Evolutionary conservation across 495 filamentous ascomycete species (phyloP), one percentile per base, ranked within the genome.

Genomic region (Penicillium desertorum): DNA sequence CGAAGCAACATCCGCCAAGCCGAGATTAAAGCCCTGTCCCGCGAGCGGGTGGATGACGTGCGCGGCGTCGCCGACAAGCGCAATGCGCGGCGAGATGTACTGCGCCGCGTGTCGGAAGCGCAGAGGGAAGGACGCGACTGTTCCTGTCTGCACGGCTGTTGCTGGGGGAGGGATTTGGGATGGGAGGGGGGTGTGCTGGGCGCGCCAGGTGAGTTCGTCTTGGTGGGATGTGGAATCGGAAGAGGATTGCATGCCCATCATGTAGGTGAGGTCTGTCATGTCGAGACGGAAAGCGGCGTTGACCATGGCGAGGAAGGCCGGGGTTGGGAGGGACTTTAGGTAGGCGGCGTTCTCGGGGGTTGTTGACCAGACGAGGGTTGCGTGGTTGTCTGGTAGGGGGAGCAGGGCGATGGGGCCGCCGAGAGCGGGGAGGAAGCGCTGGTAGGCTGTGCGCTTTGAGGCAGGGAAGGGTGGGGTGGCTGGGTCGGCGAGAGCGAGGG

Each of bases 1-100:
- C 39, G 86, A 85, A 51, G 89, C 83, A 1, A 93, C 87, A 68
- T 98, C 94, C 17, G 83, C 90, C 54, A 96, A 84, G 4, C 94
- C 94, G 63, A 95, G 90, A 66, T 98, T 98, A 16, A 98, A 81
- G 1, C 94, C 94, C 69, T 98, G 94, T 5, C 94, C 94, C 1
- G 92, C 94, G 25, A 98, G 83, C 0, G 94, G 94, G 69, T 98
- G 94, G 62, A 96, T 85, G 25, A 91, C 92, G 68, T 98, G 94
- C 8, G 94, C 95, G 4, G 94, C 94, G 63, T 98, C 94, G 48
- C 92, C 94, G 37, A 97, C 83, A 1, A 98, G 82, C 0, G 92
- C 94, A 10, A 96, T 78, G 4, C 94, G 87, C 59, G 94, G 88
- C 1, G 86, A 89, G 57, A 92, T 89, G 73, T 98, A 98, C 4